Percentiles rank a stretch among this genome's conserved stretches.
phyloP scores from a whole-genome alignment of 2,329 filamentous ascomycete species.

The Colletotrichum kahawae region DNA sequence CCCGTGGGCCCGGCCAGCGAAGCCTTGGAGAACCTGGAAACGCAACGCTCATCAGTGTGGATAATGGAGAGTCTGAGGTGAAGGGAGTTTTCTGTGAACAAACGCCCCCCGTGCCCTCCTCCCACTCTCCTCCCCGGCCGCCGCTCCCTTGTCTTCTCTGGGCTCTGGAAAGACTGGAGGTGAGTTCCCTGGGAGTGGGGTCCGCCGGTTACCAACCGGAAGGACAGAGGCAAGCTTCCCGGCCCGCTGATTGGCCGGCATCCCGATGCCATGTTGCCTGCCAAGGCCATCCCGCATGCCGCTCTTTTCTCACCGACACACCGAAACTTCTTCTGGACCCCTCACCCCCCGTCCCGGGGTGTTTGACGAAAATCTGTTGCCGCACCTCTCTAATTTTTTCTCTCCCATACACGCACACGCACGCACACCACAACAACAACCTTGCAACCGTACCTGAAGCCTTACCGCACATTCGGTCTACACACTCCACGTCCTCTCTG shows the following conservation, averaged over 20 bases:
- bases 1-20: neutral
- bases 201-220: slow-evolving; percentile 19
- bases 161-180: neutral
- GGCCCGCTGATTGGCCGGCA: slow-evolving; percentile 6
- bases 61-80: neutral
- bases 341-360: neutral
- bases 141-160: neutral
- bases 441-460: neutral
- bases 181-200: neutral
- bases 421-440: neutral
- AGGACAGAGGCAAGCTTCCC: slow-evolving; percentile 8
- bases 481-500: neutral
- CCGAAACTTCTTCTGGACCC: slow-evolving; percentile 11
- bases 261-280: slow-evolving; percentile 11
- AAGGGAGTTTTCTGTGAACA: neutral
- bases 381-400: neutral
- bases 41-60: neutral
- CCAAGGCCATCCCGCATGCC: slow-evolving; percentile 15
- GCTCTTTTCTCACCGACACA: slow-evolving; percentile 23
- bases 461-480: neutral
- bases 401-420: neutral
- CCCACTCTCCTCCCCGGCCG: neutral
- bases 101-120: neutral
- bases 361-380: slow-evolving; percentile 15
- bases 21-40: neutral